Evolutionary conservation across 2,329 filamentous ascomycete genomes (phyloP).

Genomic region (Lanzia echinophila): DNA sequence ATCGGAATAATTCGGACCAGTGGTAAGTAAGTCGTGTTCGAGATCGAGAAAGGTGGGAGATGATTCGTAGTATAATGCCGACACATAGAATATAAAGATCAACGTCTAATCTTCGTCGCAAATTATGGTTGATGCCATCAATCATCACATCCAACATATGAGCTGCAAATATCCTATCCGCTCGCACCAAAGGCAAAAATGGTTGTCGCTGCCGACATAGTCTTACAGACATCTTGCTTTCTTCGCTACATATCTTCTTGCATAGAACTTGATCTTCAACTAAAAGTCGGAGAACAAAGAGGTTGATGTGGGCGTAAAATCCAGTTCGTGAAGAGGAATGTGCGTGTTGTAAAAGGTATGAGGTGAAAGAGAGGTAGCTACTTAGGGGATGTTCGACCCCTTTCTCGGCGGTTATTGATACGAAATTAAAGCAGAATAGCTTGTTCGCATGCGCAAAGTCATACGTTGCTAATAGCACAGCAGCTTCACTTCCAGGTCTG

Average conservation of each 20-base stretch:
- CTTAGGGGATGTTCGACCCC: conserved; percentile 68
- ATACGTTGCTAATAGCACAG: conserved; percentile 78
- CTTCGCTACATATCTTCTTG: conserved; percentile 77
- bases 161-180: conserved; percentile 67
- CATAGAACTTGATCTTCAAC: conserved; percentile 78
- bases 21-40: conserved; percentile 81
- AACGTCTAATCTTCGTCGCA: conserved; percentile 77
- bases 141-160: conserved; percentile 80
- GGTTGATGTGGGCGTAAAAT: conserved; percentile 76
- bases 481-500: conserved; percentile 73
- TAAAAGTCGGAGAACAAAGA: conserved; percentile 79
- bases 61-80: conserved; percentile 72
- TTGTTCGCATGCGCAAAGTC: conserved; percentile 95
- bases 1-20: conserved; percentile 93
- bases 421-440: conserved; percentile 80
- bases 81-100: conserved; percentile 77
- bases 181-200: conserved; percentile 67
- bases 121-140: conserved; percentile 90
- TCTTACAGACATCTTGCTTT: conserved; percentile 66
- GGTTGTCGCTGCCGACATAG: conserved; percentile 86
- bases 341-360: conserved; percentile 89
- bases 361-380: conserved; percentile 79
- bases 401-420: conserved; percentile 57
- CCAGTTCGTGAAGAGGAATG: conserved; percentile 73
- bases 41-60: conserved; percentile 77